Conservation (phyloP, 1,139 yeast genomes). For the Geotrichum fermentans region DNA sequence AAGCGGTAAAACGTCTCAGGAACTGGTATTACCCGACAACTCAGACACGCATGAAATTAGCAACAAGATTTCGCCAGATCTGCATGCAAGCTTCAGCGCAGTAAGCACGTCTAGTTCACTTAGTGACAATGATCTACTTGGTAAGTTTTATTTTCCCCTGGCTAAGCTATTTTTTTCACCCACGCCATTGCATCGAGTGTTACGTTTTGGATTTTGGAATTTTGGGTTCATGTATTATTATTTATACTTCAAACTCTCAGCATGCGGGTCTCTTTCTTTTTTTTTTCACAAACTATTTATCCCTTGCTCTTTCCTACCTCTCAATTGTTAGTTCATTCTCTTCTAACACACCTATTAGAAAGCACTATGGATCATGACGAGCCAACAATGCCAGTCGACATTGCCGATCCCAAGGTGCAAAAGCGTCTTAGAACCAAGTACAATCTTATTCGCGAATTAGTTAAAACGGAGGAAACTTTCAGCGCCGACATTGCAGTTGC, state of each 20-base stretch:
- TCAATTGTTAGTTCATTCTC: background rate
- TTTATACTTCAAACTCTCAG: background rate
- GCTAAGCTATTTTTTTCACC: background rate
- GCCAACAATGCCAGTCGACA: background rate
- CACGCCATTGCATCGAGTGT: background rate
- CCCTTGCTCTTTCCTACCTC: background rate
- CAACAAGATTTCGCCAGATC: too few species aligned
- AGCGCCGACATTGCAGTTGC: conserved; percentile 37
- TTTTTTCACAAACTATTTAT: background rate
- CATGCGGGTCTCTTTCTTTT: background rate
- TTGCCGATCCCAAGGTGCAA: conserved; percentile 19
- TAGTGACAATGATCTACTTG: background rate
- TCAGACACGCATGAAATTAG: too few species aligned
- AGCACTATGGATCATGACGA: conserved; percentile 7
- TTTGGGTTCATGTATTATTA: background rate
- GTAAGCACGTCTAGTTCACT: too few species aligned
- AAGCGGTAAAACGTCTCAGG: too few species aligned
- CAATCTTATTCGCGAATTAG: conserved; percentile 38
- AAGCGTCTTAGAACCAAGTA: conserved; percentile 26
- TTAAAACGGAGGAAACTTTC: conserved; percentile 37
- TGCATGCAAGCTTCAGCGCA: too few species aligned
- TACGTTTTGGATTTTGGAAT: background rate
- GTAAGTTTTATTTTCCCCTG: background rate
- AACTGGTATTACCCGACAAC: too few species aligned
- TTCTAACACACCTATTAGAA: conserved; percentile 1